phyloP scores from a whole-genome alignment of 345 rosid species.

The Hibiscus syriacus region DNA sequence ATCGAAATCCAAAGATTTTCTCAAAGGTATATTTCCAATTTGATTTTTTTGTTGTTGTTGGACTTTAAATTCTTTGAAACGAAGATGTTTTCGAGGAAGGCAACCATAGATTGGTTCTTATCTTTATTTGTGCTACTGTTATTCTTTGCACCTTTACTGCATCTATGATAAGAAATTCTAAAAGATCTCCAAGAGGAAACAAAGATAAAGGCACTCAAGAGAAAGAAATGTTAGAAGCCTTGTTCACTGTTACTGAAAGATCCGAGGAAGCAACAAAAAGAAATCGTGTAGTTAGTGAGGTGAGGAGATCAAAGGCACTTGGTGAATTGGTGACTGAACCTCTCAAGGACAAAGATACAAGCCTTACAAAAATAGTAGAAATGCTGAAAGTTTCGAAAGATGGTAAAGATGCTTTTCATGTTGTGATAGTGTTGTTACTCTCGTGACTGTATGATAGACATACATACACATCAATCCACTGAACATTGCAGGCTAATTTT shows the following conservation, averaged over 20 bases:
- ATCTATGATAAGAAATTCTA: neutral
- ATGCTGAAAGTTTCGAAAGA: constrained; percentile 16
- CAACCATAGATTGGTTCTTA: neutral
- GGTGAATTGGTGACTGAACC: constrained; percentile 26
- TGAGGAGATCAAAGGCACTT: constrained; percentile 25
- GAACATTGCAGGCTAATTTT: neutral
- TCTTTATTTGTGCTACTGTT: neutral
- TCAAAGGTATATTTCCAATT: constrained; percentile 21
- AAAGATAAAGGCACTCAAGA: constrained; percentile 25
- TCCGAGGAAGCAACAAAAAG: constrained; percentile 24
- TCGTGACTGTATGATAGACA: neutral
- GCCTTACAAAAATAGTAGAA: constrained; percentile 19
- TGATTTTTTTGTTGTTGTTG: neutral
- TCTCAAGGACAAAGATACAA: constrained; percentile 26
- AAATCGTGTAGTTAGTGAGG: constrained; percentile 18
- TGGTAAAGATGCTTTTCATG: constrained; percentile 22
- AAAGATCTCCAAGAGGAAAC: constrained; percentile 7
- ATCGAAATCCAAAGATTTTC: constrained; percentile 18
- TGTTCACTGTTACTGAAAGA: constrained; percentile 35
- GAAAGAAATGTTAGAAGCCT: constrained; percentile 42
- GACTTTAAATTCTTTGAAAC: neutral
- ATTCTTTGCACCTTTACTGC: constrained; percentile 13
- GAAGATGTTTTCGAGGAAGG: neutral
- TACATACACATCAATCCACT: neutral
- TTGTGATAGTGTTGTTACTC: neutral